Evolutionary conservation across 1,139 yeast genomes (phyloP).

Genomic region (Nakaseomyces delphensis): DNA sequence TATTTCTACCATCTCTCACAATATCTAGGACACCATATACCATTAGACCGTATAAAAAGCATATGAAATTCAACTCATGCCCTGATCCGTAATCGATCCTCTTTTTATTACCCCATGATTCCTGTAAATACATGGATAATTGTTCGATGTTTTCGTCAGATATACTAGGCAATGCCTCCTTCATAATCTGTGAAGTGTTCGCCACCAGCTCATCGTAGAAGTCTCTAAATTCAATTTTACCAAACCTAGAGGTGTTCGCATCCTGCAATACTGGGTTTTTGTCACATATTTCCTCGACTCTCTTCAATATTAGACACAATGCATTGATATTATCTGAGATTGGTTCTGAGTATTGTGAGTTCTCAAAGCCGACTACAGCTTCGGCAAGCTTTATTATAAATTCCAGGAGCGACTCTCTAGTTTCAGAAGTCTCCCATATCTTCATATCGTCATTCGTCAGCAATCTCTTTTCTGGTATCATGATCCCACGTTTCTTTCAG

Average conservation of each 20-base stretch:
- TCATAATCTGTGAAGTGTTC: slow-evolving; percentile 29
- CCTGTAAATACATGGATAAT: slow-evolving; percentile 45
- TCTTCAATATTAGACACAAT: slow-evolving; percentile 38
- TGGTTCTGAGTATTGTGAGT: slow-evolving; percentile 39
- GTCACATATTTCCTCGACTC: slow-evolving; percentile 40
- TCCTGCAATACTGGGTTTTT: slow-evolving; percentile 62
- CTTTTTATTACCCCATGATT: slow-evolving; percentile 76
- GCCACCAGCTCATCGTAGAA: slow-evolving; percentile 61
- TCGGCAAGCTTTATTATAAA: slow-evolving; percentile 55
- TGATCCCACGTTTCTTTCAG: no score
- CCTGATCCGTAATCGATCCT: slow-evolving; percentile 97
- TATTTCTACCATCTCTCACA: slow-evolving; percentile 39
- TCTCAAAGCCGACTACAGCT: slow-evolving; percentile 56
- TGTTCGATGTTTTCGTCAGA: slow-evolving; percentile 33
- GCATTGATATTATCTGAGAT: slow-evolving; percentile 32
- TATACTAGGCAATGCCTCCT: slow-evolving; percentile 16
- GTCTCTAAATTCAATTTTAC: slow-evolving; percentile 79
- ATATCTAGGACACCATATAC: slow-evolving; percentile 36
- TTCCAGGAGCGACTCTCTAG: slow-evolving; percentile 42
- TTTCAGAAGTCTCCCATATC: slow-evolving; percentile 48
- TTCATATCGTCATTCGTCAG: slow-evolving; percentile 53
- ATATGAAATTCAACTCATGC: slow-evolving; percentile 81
- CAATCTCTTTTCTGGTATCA: slow-evolving; percentile 46
- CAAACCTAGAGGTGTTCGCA: slow-evolving; percentile 64
- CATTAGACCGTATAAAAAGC: slow-evolving; percentile 53